A percentile compares a stretch with the other conserved stretches of the same genome.
These are phyloP conservation scores for Tripterygium wilfordii DNA, from an alignment of 177 flowering plant genomes.

Conservation along the genomic window DNA sequence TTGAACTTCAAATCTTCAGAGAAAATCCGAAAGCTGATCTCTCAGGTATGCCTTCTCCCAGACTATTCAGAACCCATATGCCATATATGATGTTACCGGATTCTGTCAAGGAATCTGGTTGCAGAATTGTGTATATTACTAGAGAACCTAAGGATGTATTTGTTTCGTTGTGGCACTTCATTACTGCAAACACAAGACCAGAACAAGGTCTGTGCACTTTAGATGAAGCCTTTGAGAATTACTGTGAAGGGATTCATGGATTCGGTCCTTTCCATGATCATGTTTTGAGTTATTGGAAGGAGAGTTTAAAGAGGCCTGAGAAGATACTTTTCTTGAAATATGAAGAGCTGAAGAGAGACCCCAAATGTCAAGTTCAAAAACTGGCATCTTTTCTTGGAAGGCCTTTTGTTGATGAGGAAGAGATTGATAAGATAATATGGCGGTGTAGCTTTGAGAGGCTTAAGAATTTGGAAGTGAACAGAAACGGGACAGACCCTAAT, in stretches of 20 bases:
- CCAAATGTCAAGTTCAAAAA: constrained; percentile 8
- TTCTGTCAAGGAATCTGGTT: constrained; percentile 4
- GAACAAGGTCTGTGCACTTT: constrained; percentile 2
- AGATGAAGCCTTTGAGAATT: constrained; percentile 31
- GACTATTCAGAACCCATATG: constrained; percentile 31
- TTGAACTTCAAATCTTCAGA: too few species aligned
- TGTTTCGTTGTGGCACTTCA: constrained; percentile 21
- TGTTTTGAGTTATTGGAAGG: constrained; percentile 38
- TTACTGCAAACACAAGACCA: constrained; percentile 9
- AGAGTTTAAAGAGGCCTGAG: constrained; percentile 18
- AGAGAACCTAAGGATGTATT: constrained; percentile 26
- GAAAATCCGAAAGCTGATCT: too few species aligned
- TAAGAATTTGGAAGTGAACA: constrained; percentile 26
- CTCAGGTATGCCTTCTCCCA: constrained; percentile 11
- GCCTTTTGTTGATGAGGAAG: constrained; percentile 26
- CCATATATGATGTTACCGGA: constrained; percentile 9
- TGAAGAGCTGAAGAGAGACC: constrained; percentile 29
- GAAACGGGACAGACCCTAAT: constrained; percentile 13
- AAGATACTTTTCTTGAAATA: constrained; percentile 32
- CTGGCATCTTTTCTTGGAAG: constrained; percentile 22
- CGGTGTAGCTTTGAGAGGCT: constrained; percentile 26
- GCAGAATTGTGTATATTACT: constrained; percentile 17
- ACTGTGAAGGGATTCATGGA: constrained; percentile 23
- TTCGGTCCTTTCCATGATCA: constrained; percentile 39
- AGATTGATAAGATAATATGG: constrained; percentile 16